These are phyloP conservation scores for Margaritispora aquatica DNA, from an alignment of 495 filamentous ascomycete genomes.

Conservation along the genomic window DNA sequence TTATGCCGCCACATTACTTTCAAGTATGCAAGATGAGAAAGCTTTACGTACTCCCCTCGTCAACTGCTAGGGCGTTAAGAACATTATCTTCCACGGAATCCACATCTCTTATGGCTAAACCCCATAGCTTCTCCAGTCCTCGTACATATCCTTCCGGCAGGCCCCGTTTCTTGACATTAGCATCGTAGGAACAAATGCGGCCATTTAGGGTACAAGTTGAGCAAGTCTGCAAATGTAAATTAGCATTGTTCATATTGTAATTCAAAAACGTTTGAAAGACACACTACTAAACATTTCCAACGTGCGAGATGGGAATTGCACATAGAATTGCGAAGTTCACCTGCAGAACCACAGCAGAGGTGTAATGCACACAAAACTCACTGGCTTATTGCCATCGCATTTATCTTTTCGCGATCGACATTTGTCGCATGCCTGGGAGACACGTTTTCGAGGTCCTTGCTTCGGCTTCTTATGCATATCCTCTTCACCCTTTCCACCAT, in stretches of 20 bases:
- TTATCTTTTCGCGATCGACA: conserved; percentile 88
- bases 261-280: too few relatives aligned
- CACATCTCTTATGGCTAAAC: conserved; percentile 26
- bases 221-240: conserved; percentile 34
- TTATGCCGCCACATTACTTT: too few relatives aligned
- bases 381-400: conserved; percentile 72
- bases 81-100: conserved; percentile 19
- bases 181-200: conserved; percentile 59
- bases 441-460: conserved; percentile 17
- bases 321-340: too few relatives aligned
- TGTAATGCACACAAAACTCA: too few relatives aligned
- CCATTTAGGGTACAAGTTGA: conserved; percentile 55
- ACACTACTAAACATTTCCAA: too few relatives aligned
- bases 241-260: too few relatives aligned
- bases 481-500: conserved; percentile 1
- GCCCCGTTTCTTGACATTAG: conserved; percentile 66
- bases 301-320: too few relatives aligned
- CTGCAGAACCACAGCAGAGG: too few relatives aligned
- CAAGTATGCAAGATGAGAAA: too few relatives aligned
- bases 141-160: conserved; percentile 59
- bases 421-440: conserved; percentile 77
- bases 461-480: conserved; percentile 11
- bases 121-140: conserved; percentile 46
- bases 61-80: conserved; percentile 8
- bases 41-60: conserved; percentile 4